Conservation (phyloP, 345 rosid species). For the Arabis hirsuta region DNA sequence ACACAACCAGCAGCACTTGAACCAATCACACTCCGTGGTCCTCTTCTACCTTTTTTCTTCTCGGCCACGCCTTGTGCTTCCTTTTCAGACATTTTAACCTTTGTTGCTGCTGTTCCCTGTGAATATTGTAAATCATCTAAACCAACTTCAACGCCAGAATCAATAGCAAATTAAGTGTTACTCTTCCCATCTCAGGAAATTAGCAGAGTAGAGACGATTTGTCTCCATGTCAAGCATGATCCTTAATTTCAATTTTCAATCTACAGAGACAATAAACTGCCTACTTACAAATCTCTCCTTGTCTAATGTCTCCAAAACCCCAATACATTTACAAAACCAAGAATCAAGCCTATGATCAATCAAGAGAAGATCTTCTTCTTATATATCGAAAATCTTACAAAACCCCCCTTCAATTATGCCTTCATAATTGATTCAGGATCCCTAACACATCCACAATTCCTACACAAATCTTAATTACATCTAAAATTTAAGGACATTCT, state of each 20-base stretch:
- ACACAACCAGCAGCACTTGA: slow-evolving; percentile 98
- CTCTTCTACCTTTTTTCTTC: slow-evolving; percentile 93
- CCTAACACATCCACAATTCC: background rate
- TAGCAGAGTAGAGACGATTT: background rate
- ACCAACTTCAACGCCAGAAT: slow-evolving; percentile 34
- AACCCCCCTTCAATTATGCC: background rate
- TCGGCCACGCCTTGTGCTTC: slow-evolving; percentile 96
- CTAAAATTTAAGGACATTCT: slow-evolving; percentile 3
- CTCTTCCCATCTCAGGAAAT: slow-evolving; percentile 7
- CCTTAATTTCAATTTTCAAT: slow-evolving; percentile 1
- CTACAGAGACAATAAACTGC: background rate
- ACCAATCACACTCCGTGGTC: slow-evolving; percentile 96
- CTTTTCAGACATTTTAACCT: slow-evolving; percentile 94
- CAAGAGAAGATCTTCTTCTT: background rate
- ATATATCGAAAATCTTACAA: background rate
- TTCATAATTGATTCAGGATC: background rate
- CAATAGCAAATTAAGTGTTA: background rate
- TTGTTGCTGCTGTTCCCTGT: slow-evolving; percentile 94
- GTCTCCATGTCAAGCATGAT: slow-evolving; percentile 1
- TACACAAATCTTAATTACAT: background rate
- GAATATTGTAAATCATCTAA: slow-evolving; percentile 39
- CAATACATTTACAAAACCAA: background rate
- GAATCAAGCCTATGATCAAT: background rate
- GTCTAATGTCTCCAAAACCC: background rate
- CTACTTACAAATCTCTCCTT: background rate